phyloP scores from a whole-genome alignment of 2,329 filamentous ascomycete species.

The Coniochaeta sp. region DNA sequence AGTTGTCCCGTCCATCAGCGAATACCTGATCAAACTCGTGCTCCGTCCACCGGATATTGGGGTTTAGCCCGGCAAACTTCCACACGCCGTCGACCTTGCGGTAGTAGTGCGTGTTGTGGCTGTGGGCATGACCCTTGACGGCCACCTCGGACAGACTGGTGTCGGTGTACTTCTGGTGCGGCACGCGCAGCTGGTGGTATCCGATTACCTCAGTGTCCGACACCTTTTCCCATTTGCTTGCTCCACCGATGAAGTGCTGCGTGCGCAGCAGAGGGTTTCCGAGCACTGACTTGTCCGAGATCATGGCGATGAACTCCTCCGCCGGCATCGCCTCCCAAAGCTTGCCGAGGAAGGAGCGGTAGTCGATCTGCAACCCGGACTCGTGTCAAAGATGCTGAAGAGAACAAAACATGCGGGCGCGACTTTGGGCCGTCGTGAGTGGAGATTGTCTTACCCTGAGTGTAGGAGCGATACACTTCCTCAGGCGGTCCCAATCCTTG shows the following conservation, averaged over 20 bases:
- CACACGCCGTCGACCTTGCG: slow-evolving; percentile 50
- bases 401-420: not conserved
- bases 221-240: slow-evolving; percentile 47
- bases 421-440: not conserved
- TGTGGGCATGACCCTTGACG: slow-evolving; percentile 54
- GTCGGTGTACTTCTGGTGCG: slow-evolving; percentile 54
- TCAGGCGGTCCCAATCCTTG: slow-evolving; percentile 57
- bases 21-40: slow-evolving; percentile 52
- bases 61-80: slow-evolving; percentile 52
- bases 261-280: slow-evolving; percentile 56
- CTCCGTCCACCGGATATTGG: slow-evolving; percentile 50
- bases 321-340: slow-evolving; percentile 55
- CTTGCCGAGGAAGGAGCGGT: slow-evolving; percentile 55
- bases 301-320: slow-evolving; percentile 54
- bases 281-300: slow-evolving; percentile 47
- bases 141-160: slow-evolving; percentile 36
- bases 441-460: slow-evolving; percentile 29
- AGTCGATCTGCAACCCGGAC: slow-evolving; percentile 52
- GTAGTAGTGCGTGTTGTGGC: slow-evolving; percentile 51
- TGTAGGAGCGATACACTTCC: slow-evolving; percentile 55
- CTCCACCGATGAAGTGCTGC: slow-evolving; percentile 56
- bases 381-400: not conserved
- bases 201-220: slow-evolving; percentile 52
- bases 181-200: slow-evolving; percentile 54
- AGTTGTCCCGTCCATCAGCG: slow-evolving; percentile 28